Percentiles rank a stretch among this genome's conserved stretches.
Conservation (phyloP, 2,329 filamentous ascomycete species). For the Fusarium newnesense region DNA sequence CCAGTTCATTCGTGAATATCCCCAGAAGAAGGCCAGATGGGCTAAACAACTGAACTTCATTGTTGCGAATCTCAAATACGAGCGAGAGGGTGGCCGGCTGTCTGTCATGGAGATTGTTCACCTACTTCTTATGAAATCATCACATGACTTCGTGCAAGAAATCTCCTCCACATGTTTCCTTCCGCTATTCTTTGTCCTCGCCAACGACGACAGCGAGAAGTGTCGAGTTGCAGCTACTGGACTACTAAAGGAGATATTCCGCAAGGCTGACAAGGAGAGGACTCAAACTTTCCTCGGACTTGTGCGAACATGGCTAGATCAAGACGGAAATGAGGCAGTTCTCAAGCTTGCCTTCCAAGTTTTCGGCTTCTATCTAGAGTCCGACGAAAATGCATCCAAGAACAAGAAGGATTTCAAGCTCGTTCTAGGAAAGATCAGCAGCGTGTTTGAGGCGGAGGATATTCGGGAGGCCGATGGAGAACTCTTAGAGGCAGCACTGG, state of each 20-base stretch:
- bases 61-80: slow-evolving; percentile 89
- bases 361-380: slow-evolving; percentile 85
- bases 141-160: slow-evolving; percentile 83
- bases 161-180: slow-evolving; percentile 85
- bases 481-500: slow-evolving; percentile 77
- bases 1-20: slow-evolving; percentile 94
- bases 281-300: slow-evolving; percentile 76
- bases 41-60: slow-evolving; percentile 89
- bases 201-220: slow-evolving; percentile 87
- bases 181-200: slow-evolving; percentile 83
- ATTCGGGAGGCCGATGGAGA: slow-evolving; percentile 71
- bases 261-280: slow-evolving; percentile 78
- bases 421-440: slow-evolving; percentile 65
- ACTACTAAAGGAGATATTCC: slow-evolving; percentile 83
- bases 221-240: slow-evolving; percentile 85
- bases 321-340: slow-evolving; percentile 77
- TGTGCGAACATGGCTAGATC: slow-evolving; percentile 79
- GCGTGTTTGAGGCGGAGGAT: slow-evolving; percentile 65
- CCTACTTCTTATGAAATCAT: slow-evolving; percentile 85
- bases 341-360: slow-evolving; percentile 80
- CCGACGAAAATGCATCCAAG: slow-evolving; percentile 65
- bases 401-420: slow-evolving; percentile 75
- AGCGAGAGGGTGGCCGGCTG: slow-evolving; percentile 86
- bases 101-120: slow-evolving; percentile 95
- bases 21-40: slow-evolving; percentile 90